Conservation (phyloP, 2,329 filamentous ascomycete genomes). For the Colletotrichum tropicicola region DNA sequence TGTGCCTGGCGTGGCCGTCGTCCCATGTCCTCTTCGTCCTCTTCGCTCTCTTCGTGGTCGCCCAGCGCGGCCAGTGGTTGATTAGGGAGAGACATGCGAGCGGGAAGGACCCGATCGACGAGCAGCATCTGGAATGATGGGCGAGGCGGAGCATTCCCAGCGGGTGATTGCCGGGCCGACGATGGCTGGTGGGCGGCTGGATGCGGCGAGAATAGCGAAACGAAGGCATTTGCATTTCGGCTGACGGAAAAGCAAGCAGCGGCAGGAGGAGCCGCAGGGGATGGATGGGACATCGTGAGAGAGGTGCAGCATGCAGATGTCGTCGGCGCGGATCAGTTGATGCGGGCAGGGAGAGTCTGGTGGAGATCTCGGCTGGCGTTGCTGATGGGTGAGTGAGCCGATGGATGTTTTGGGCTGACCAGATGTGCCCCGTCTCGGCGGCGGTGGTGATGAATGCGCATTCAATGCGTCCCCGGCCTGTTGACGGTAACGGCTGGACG, state of each 20-base stretch:
- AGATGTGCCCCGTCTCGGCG: too few species aligned
- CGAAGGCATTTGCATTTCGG: neutral
- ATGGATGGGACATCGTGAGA: neutral
- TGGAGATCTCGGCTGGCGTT: too few species aligned
- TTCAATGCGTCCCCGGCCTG: too few species aligned
- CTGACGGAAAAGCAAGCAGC: constrained; percentile 9
- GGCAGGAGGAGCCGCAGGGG: neutral
- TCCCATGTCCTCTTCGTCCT: neutral
- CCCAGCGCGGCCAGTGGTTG: neutral
- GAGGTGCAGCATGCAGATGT: neutral
- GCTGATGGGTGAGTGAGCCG: too few species aligned
- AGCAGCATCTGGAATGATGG: constrained; percentile 23
- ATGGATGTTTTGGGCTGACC: too few species aligned
- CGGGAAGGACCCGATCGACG: constrained; percentile 23
- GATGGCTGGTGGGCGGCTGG: constrained; percentile 1
- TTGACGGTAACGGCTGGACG: too few species aligned
- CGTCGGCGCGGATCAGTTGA: neutral
- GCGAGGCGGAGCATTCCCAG: neutral
- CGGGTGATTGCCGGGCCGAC: neutral
- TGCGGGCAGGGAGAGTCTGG: too few species aligned
- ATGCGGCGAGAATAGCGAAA: constrained; percentile 5
- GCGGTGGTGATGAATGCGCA: too few species aligned
- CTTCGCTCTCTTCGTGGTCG: neutral
- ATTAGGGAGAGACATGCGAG: constrained; percentile 9
- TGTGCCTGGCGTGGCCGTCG: neutral